Evolutionary conservation across 768 basidiomycete species (phyloP), one percentile per base, ranked within the genome.

Genomic region (Leucosporidium creatinivorum): DNA sequence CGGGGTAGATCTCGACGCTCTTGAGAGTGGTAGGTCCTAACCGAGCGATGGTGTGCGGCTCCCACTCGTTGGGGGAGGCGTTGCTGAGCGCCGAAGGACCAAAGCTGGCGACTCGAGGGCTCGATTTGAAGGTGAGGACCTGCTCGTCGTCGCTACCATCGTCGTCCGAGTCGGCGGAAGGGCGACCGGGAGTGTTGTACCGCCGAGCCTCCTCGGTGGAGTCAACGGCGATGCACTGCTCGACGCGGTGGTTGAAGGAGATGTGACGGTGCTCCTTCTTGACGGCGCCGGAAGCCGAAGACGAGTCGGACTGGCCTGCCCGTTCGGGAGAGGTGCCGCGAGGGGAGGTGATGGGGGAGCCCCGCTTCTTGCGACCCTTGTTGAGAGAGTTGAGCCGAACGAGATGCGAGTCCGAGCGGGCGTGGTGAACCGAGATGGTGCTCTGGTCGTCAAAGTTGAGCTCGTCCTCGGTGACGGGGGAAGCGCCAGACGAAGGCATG

Each of bases 211-310:
- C 76, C 48, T 75, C 76, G 4, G 78, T 77, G 36, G 79, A 77
- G 69, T 81, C 80, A 56, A 81, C 73, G 8, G 80, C 79, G 70
- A 99, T 94, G 76, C 86, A 92, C 77, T 97, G 94, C 77, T 96
- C 89, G 49, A 99, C 94, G 76, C 93, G 96, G 0, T 93, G 94
- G 78, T 97, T 98, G 83, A 98, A 98, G 73, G 84, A 88, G 80
- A 98, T 97, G 77, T 96, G 94, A 70, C 87, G 87, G 54, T 68
- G 64, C 67, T 65, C 66, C 60, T 55, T 59, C 21, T 55, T 58
- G 65, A 50, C 52, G 26, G 61, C 33, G 33, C 21, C 33, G 28
- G 54, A 28, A 7, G 65, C 49, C 33, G 61, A 63, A 2, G 68
- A 62, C 33, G 72, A 73, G 58, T 68, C 66, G 39, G 72, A 73